A percentile compares a stretch with the other conserved stretches of the same genome.
Evolutionary conservation across 2,329 filamentous ascomycete species (phyloP).

Genomic region (Curvularia hawaiiensis): DNA sequence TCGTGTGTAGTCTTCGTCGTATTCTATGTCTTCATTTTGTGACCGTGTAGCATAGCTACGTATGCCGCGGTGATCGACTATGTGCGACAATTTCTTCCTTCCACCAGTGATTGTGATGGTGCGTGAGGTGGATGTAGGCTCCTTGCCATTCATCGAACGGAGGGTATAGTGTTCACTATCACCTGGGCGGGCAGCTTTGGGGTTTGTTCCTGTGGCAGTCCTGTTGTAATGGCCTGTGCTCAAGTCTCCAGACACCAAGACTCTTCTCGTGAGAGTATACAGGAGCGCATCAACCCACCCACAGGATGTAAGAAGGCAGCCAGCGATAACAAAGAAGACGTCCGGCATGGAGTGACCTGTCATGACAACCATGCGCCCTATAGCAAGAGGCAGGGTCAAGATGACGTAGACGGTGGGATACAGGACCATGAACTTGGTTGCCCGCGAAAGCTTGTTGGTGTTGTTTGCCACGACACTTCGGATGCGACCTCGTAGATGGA

Average conservation of each 20-base stretch:
- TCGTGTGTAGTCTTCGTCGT: constrained; percentile 29
- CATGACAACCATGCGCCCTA: constrained; percentile 48
- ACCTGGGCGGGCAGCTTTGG: constrained; percentile 33
- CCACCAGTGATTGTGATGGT: constrained; percentile 46
- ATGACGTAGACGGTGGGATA: constrained; percentile 71
- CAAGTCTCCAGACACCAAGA: constrained; percentile 44
- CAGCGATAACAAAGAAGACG: constrained; percentile 63
- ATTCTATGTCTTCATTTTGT: constrained; percentile 21
- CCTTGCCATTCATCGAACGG: constrained; percentile 36
- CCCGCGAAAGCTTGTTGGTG: constrained; percentile 44
- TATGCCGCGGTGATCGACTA: constrained; percentile 34
- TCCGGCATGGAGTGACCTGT: constrained; percentile 52
- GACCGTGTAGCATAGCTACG: constrained; percentile 22
- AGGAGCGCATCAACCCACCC: constrained; percentile 53
- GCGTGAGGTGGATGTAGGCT: constrained; percentile 27
- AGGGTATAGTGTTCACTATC: constrained; percentile 36
- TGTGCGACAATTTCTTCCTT: constrained; percentile 34
- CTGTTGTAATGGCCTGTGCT: constrained; percentile 32
- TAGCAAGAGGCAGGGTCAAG: constrained; percentile 68
- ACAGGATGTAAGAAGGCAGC: constrained; percentile 59
- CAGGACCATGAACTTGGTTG: constrained; percentile 61
- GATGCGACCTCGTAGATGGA: constrained; percentile 55
- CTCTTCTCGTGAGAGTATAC: constrained; percentile 50
- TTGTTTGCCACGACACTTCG: constrained; percentile 44
- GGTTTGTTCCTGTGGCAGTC: constrained; percentile 26